These are phyloP conservation scores for Aspergillus aculeatus DNA, from an alignment of 2,329 filamentous ascomycete genomes.

Conservation along the genomic window DNA sequence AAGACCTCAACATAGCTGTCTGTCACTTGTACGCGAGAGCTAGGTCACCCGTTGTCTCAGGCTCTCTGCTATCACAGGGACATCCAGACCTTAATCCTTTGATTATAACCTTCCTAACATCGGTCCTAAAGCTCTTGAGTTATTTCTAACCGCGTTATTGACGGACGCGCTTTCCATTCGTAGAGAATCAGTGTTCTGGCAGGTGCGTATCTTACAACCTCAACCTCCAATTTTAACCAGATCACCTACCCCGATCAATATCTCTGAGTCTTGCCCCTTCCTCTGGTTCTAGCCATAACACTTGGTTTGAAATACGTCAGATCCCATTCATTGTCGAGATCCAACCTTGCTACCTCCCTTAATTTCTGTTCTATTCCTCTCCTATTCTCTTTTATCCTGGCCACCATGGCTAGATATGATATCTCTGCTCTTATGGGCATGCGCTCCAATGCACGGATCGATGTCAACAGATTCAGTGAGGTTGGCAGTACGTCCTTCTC, in stretches of 20 bases:
- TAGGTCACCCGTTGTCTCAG: too few relatives aligned
- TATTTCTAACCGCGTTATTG: neutral
- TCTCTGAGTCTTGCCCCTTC: too few relatives aligned
- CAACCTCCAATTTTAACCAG: neutral
- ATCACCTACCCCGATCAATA: neutral
- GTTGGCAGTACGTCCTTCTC: conserved; percentile 29
- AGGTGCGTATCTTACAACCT: neutral
- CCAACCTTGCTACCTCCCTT: neutral
- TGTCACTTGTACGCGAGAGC: too few relatives aligned
- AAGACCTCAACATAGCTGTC: too few relatives aligned
- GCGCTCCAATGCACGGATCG: conserved; percentile 27
- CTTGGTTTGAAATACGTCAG: neutral
- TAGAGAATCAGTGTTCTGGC: neutral
- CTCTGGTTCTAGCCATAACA: neutral
- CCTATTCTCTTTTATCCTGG: conserved; percentile 4
- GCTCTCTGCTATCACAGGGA: too few relatives aligned
- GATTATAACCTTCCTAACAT: neutral
- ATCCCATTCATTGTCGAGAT: neutral
- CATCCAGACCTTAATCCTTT: too few relatives aligned
- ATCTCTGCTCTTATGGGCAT: conserved; percentile 39
- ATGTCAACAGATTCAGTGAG: conserved; percentile 27
- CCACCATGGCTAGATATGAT: conserved; percentile 37
- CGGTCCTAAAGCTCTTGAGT: neutral
- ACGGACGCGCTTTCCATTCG: neutral
- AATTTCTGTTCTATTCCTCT: conserved; percentile 4